Evolutionary conservation across 805 yeast species (phyloP), one percentile per base, ranked within the genome.

Genomic region (Wickerhamomyces rabaulensis): DNA sequence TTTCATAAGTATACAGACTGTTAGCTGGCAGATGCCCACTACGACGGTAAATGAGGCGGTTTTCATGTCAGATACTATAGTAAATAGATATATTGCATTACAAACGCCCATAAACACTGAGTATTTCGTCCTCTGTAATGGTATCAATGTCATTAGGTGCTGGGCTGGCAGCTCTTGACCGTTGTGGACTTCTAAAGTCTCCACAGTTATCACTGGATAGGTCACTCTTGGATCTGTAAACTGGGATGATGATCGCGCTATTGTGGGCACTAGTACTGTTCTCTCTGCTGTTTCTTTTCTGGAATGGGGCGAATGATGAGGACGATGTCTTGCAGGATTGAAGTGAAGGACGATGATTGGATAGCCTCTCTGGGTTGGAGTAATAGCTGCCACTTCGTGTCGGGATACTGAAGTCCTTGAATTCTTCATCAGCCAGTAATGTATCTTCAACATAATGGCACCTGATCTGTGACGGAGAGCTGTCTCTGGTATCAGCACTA

Each of bases 381-480:
- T 49, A 49, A 21, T 50, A 49, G 1, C 52, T 42, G 13, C 29
- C 21, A 9, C 41, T 23, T 16, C 51, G 39, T 7, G 9, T 37
- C 3, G 49, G 50, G 2, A 58, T 16, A 2, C 47, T 27, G 29
- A 41, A 57, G 29, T 57, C 61, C 9, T 51, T 41, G 35, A 58
- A 54, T 26, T 56, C 57, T 33, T 44, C 43, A 37, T 58, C 63
- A 2, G 61, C 61, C 3, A 46, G 21, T 3, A 58, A 39, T 10
- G 63, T 58, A 15, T 58, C 63, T 35, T 58, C 61, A 1, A 58
- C 54, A 3, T 48, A 40, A 41, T 54, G 59, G 27, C 60, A 57
- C 36, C 44, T 49, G 36, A 25, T 55, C 17, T 42, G 54, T 3
- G 46, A 21, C 6, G 61, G 55, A 9, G 36, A 33, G 8, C 36